Percentiles rank a stretch among this genome's conserved stretches.
phyloP scores from a whole-genome alignment of 1,139 yeast genomes.

The Geotrichum bryndzae region DNA sequence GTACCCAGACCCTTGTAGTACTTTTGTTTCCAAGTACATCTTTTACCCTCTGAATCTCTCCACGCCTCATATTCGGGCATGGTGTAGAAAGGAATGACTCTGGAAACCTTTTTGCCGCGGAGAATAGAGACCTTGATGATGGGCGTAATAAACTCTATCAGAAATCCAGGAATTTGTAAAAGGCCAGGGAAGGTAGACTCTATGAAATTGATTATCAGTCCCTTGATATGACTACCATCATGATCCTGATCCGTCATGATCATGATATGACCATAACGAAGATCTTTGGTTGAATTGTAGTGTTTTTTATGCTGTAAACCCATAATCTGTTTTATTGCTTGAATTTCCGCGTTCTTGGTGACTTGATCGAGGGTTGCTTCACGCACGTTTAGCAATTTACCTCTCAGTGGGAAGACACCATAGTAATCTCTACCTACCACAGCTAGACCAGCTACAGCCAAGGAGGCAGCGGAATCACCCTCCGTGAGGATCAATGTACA shows the following conservation, averaged over 20 bases:
- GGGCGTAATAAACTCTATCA: conserved; percentile 93
- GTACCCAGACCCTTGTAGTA: conserved; percentile 99
- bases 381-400: conserved; percentile 89
- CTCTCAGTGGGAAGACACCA: conserved; percentile 94
- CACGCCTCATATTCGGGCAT: conserved; percentile 96
- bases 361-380: conserved; percentile 95
- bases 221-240: conserved; percentile 98
- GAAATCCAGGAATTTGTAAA: conserved; percentile 82
- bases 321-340: conserved; percentile 89
- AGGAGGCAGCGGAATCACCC: conserved; percentile 93
- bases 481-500: conserved; percentile 93
- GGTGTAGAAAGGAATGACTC: conserved; percentile 71
- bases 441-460: conserved; percentile 90
- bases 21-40: conserved; percentile 83
- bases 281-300: conserved; percentile 64
- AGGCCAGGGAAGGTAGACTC: conserved; percentile 95
- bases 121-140: conserved; percentile 83
- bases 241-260: conserved; percentile 99
- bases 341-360: conserved; percentile 86
- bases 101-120: conserved; percentile 52
- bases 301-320: conserved; percentile 90
- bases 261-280: conserved; percentile 96
- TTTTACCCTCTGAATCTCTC: conserved; percentile 78
- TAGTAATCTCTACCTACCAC: conserved; percentile 94
- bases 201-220: conserved; percentile 85